Evolutionary conservation across 2,329 filamentous ascomycete genomes (phyloP).

Genomic region (Calonectria fujianensis): DNA sequence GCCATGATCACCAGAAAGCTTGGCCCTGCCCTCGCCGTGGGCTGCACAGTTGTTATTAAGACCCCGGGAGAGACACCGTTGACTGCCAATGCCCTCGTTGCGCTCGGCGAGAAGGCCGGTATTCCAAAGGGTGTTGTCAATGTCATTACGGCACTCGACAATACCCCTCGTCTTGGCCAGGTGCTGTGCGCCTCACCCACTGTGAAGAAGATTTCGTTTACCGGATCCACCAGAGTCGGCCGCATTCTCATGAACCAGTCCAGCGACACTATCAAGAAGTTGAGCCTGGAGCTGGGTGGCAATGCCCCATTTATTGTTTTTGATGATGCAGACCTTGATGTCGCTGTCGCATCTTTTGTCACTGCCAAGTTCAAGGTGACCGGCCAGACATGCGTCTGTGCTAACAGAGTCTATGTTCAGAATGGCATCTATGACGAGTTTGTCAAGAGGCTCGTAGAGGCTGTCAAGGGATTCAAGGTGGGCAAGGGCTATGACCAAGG

Average conservation of each 20-base stretch:
- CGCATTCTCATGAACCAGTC: conserved; percentile 26
- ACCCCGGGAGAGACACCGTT: conserved; percentile 91
- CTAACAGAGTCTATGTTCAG: conserved; percentile 86
- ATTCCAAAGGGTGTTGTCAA: conserved; percentile 52
- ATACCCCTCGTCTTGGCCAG: conserved; percentile 26
- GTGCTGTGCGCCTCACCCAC: conserved; percentile 17
- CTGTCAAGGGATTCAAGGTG: conserved; percentile 81
- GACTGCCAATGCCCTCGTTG: conserved; percentile 87
- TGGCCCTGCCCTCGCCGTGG: conserved; percentile 77
- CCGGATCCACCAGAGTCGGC: conserved; percentile 31
- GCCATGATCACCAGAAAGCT: conserved; percentile 69
- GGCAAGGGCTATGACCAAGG: conserved; percentile 73
- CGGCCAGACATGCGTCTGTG: conserved; percentile 92
- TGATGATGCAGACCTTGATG: conserved; percentile 82
- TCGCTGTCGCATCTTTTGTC: conserved; percentile 78
- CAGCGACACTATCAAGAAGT: conserved; percentile 28
- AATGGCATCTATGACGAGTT: conserved; percentile 83
- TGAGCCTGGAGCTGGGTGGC: conserved; percentile 32
- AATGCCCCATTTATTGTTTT: conserved; percentile 79
- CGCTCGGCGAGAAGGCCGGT: conserved; percentile 87
- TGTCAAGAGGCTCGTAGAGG: conserved; percentile 77
- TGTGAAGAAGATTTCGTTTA: conserved; percentile 37
- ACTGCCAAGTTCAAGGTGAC: conserved; percentile 90
- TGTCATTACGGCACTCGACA: conserved; percentile 18
- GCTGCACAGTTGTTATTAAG: conserved; percentile 87